Base-by-base conservation (phyloP, 2,329 filamentous ascomycete species). In the Neonectria faginata region DNA sequence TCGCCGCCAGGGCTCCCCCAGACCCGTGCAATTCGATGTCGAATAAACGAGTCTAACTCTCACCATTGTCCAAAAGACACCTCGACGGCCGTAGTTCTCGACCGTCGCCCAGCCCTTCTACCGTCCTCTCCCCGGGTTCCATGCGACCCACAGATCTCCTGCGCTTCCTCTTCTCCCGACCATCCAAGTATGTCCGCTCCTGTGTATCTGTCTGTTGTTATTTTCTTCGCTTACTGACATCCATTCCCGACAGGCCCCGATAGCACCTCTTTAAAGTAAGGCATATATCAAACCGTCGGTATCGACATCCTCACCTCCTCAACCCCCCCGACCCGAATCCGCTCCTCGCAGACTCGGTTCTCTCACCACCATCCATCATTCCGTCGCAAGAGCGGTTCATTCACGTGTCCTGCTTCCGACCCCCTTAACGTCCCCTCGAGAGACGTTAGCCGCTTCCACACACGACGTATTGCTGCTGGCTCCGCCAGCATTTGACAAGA, bases 111-210 rank as follows among this genome's bases (percentile, higher is more conserved):
- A 66, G 51, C 65, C 45, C 56, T 57, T 67, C 52, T 65, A 63
- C 65, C 60, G 67, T 70, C 68, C 68, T 70, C 64, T 62, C 65
- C 66, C 69, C 67, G 74, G 76, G 78, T 83, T 92, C 89, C 90
- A 97, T 97, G 94, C 94, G 89, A 91, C 91, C 88, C 81, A 92
- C 91, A 84, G 92, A 97, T 83, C 89, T 97, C 78, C 89, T 97
- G 79, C 92, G 93, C 84, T 96, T 97, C 85, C 89, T 97, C 75
- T 97, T 93, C 79, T 96, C 77, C 44, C 78, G 96, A 86, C 93
- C 93, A 79, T 92, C 93, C 81, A 97, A 97, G 94, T 97, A 83
- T 79, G 92, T 84, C 16, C 14, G 11, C 57, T 64, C 39, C 6
- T 60, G 52, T 64, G 18, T 12, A 5, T 53, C 5, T 36, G 11